Evolutionary conservation across 2,329 filamentous ascomycete genomes (phyloP).

Genomic region (Lachnellula suecica): DNA sequence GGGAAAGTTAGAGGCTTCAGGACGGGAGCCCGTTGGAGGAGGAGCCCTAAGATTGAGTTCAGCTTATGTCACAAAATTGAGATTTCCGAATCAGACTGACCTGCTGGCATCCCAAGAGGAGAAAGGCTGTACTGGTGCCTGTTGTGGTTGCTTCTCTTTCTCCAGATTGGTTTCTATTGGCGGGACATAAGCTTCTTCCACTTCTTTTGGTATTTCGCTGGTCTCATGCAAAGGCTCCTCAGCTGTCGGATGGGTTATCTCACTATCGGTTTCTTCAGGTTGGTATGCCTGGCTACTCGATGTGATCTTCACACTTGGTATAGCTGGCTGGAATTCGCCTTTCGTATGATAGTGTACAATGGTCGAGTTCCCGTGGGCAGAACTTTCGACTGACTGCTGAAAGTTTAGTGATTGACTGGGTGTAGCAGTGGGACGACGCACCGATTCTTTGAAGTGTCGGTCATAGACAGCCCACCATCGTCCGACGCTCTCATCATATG

Average conservation of each 20-base stretch:
- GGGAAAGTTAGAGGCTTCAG: slow-evolving; percentile 85
- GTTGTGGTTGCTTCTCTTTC: slow-evolving; percentile 13
- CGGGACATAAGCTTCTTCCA: slow-evolving; percentile 31
- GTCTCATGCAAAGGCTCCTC: slow-evolving; percentile 24
- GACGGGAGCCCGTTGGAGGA: slow-evolving; percentile 66
- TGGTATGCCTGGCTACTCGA: slow-evolving; percentile 15
- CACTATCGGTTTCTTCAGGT: slow-evolving; percentile 22
- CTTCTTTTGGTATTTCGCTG: slow-evolving; percentile 20
- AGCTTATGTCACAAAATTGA: too few relatives aligned
- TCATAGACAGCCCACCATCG: slow-evolving; percentile 97
- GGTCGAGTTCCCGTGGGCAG: slow-evolving; percentile 17
- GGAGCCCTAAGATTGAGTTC: too few relatives aligned
- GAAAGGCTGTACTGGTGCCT: slow-evolving; percentile 17
- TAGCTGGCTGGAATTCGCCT: slow-evolving; percentile 31
- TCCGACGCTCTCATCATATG: slow-evolving; percentile 80
- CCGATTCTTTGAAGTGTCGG: slow-evolving; percentile 67
- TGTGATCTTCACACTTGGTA: slow-evolving; percentile 14
- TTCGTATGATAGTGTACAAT: slow-evolving; percentile 34
- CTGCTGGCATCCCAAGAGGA: slow-evolving; percentile 43
- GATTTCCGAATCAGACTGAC: too few relatives aligned
- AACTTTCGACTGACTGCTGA: slow-evolving; percentile 24
- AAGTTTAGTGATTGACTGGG: not conserved
- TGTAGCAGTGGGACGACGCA: slow-evolving; percentile 32
- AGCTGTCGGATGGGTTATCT: slow-evolving; percentile 21
- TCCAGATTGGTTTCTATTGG: slow-evolving; percentile 26